Percentiles rank a stretch among this genome's conserved stretches.
phyloP scores from a whole-genome alignment of 2,329 filamentous ascomycete species.

The Clathrospora elynae region DNA sequence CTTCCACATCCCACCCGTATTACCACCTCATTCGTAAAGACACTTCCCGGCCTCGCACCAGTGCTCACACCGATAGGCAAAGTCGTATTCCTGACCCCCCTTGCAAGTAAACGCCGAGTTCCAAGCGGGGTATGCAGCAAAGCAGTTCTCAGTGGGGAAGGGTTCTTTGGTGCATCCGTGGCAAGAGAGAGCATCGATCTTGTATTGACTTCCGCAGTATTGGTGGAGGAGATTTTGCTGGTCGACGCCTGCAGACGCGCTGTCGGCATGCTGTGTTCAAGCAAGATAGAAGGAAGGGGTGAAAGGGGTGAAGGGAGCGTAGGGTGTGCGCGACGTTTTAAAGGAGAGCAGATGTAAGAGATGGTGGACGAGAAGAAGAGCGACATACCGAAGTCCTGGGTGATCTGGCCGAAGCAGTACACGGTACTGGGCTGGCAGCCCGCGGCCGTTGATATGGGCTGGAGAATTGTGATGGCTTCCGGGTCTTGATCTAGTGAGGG shows the following conservation, averaged over 20 bases:
- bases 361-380: not conserved
- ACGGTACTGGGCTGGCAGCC: conserved; percentile 13
- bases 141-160: conserved; percentile 16
- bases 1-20: not conserved
- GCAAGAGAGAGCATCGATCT: conserved; percentile 24
- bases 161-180: conserved; percentile 20
- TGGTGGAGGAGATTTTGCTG: conserved; percentile 24
- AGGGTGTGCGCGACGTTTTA: not conserved
- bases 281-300: not conserved
- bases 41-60: conserved; percentile 13
- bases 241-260: conserved; percentile 9
- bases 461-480: not conserved
- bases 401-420: conserved; percentile 21
- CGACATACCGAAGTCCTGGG: conserved; percentile 16
- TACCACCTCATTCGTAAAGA: not conserved
- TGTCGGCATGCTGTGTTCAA: conserved; percentile 3
- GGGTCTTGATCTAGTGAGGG: conserved; percentile 8
- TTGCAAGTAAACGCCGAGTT: conserved; percentile 24
- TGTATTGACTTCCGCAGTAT: conserved; percentile 23
- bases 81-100: conserved; percentile 8
- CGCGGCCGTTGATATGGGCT: not conserved
- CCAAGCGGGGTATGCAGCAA: conserved; percentile 18
- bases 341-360: not conserved
- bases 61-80: conserved; percentile 13
- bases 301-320: not conserved